Evolutionary conservation across 176 grass and related monocot genomes (phyloP), one percentile per base, ranked within the genome.

Genomic region (Zoysia pacifica): DNA sequence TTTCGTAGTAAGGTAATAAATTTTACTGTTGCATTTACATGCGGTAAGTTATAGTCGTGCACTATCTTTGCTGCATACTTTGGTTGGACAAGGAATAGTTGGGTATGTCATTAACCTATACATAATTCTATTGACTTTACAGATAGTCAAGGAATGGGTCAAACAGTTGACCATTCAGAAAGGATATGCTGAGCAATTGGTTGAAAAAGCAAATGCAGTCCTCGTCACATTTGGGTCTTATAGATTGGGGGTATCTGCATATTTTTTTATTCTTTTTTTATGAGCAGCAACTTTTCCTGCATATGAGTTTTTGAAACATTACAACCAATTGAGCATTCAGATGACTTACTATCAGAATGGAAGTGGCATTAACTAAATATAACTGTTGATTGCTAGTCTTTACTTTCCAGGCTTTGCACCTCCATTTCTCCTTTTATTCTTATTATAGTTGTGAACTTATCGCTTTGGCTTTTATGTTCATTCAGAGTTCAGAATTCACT

Each of bases 181-280:
- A 86, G 95, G 95, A 54, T 89, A 91, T 64, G 67, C 81, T 70
- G 90, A 93, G 48, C 85, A 93, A 86, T 89, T 94, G 90, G 80
- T 98, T 53, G 88, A 93, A 79, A 82, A 86, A 64, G 95, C 95
- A 71, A 98, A 98, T 87, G 95, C 92, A 62, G 81, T 83, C 52
- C 91, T 98, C 87, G 91, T 94, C 71, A 98, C 95, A 10, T 98
- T 98, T 79, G 95, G 95, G 37, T 98, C 95, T 51, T 98, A 98
- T 50, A 79, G 90, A 68, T 72, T 98, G 83, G 95, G 95, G 91
- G 95, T 98, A 98, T 81, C 19, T 73, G 14, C 49, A 61, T 59
- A 16, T 40, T 38, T 63, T 63, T 77, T 62, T 7, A 10, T 65
- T 1, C 4, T 63, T 16, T 70, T 75, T 86, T 70, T 58, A 64